A percentile compares a stretch with the other conserved stretches of the same genome.
Evolutionary conservation across 768 basidiomycete species (phyloP).

Genomic region (Suillus placidus): DNA sequence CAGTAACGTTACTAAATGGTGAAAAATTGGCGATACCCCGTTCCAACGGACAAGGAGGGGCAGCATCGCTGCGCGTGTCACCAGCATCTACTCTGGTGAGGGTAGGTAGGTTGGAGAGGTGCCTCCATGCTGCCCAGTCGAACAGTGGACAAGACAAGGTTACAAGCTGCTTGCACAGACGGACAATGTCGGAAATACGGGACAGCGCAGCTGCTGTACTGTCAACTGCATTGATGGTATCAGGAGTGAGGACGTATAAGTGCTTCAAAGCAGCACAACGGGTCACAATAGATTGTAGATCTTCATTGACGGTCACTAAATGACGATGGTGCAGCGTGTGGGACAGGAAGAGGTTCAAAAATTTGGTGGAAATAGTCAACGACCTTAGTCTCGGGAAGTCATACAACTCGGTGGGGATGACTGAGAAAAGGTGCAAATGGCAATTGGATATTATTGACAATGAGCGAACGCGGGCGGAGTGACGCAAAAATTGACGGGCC

Average conservation of each 20-base stretch:
- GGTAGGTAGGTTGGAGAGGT: not conserved
- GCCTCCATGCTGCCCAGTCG: not conserved
- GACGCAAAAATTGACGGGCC: not conserved
- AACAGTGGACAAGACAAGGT: not conserved
- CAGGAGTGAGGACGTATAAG: rapidly evolving
- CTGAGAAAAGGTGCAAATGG: not conserved
- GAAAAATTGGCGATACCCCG: not conserved
- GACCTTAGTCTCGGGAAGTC: not conserved
- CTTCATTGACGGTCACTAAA: too few species aligned
- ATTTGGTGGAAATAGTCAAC: not conserved
- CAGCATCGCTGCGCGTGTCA: not conserved
- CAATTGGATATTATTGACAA: rapidly evolving
- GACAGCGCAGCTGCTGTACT: not conserved
- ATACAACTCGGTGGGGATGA: not conserved
- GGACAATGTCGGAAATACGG: not conserved
- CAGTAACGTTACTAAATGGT: not conserved
- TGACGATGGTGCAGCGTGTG: slow-evolving; percentile 19
- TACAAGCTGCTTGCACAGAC: not conserved
- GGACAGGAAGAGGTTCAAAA: not conserved
- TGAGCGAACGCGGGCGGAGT: not conserved
- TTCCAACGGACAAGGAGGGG: not conserved
- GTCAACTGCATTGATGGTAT: not conserved
- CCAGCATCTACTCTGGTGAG: not conserved
- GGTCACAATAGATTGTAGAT: not conserved
- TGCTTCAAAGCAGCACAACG: not conserved